Evolutionary conservation across 2,329 filamentous ascomycete species (phyloP).

Genomic region (Colletotrichum sp.): DNA sequence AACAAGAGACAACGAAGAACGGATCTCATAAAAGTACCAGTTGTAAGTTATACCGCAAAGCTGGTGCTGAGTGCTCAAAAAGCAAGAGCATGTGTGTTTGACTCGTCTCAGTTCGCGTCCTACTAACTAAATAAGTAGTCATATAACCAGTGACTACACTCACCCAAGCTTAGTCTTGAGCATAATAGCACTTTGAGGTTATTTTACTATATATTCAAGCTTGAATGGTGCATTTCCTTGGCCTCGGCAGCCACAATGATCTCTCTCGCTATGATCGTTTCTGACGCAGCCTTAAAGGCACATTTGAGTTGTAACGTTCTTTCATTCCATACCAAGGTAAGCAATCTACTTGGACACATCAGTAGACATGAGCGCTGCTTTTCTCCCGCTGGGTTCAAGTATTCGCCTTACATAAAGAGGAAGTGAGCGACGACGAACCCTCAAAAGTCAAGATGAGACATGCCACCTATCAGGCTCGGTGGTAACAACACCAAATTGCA

Average conservation of each 20-base stretch:
- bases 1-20: neutral
- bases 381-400: accelerated
- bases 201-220: accelerated
- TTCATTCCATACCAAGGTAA: neutral
- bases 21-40: neutral
- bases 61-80: neutral
- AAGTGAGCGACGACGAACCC: accelerated
- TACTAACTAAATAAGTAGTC: neutral
- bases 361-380: accelerated
- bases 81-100: neutral
- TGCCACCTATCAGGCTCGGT: accelerated
- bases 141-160: accelerated
- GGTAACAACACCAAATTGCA: accelerated
- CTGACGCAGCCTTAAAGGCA: neutral
- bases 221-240: neutral
- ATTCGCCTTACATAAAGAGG: neutral
- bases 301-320: accelerated
- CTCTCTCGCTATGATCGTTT: too few species aligned
- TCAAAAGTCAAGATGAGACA: accelerated
- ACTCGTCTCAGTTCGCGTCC: neutral
- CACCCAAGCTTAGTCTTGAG: accelerated
- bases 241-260: too few species aligned
- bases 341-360: accelerated
- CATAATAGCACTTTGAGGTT: accelerated
- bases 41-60: neutral